Evolutionary conservation across 2,329 filamentous ascomycete genomes (phyloP).

Genomic region (Claviceps fusiformis): DNA sequence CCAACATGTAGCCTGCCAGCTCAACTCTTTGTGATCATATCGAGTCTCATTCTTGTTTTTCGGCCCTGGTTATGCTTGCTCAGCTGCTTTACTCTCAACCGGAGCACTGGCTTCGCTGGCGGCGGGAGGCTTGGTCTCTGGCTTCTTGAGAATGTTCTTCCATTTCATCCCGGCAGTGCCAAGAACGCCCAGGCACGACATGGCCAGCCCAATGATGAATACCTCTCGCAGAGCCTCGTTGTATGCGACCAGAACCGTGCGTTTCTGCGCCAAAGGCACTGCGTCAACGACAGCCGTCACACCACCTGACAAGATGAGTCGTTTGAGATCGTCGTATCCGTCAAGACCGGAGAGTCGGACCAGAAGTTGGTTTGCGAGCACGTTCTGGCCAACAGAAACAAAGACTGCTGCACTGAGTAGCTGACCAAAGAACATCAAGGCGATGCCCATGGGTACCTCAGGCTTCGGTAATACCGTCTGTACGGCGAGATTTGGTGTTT

Average conservation of each 20-base stretch:
- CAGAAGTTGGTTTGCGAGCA: not conserved
- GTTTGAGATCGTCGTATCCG: not conserved
- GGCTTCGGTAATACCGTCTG: conserved; percentile 38
- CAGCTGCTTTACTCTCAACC: not conserved
- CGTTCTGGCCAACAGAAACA: not conserved
- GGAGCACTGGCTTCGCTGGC: not conserved
- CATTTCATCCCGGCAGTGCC: not conserved
- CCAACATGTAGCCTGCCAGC: too few species aligned
- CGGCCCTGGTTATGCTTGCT: not conserved
- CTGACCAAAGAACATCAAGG: not conserved
- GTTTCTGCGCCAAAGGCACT: not conserved
- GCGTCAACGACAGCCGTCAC: not conserved
- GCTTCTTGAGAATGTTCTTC: conserved; percentile 2
- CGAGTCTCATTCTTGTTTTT: not conserved
- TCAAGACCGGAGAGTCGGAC: not conserved
- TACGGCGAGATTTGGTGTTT: conserved; percentile 41
- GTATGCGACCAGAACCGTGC: not conserved
- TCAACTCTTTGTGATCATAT: not conserved
- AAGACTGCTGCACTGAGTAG: conserved; percentile 11
- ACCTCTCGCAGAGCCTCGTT: not conserved
- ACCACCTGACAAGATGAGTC: not conserved
- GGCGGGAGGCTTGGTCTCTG: not conserved
- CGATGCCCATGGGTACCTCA: conserved; percentile 39
- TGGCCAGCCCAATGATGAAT: not conserved
- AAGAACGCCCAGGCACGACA: not conserved